Conservation (phyloP, 2,329 filamentous ascomycete genomes). For the Exophiala dermatitidis region DNA sequence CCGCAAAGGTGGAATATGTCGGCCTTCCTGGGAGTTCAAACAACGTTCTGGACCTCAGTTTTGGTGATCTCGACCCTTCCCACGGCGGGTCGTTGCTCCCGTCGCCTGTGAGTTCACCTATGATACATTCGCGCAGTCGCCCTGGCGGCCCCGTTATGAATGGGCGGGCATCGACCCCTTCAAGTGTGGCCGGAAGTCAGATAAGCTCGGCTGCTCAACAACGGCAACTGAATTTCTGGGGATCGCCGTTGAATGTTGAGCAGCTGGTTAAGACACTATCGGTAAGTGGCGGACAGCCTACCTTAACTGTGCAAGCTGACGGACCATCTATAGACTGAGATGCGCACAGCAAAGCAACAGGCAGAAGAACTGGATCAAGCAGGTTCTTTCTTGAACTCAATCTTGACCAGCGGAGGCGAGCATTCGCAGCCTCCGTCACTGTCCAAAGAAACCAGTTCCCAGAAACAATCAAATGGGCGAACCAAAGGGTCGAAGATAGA, state of each 20-base stretch:
- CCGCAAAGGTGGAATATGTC: conserved; percentile 91
- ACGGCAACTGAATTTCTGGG: conserved; percentile 71
- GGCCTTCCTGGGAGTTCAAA: conserved; percentile 69
- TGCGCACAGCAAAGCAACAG: conserved; percentile 82
- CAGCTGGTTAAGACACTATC: conserved; percentile 84
- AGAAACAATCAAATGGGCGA: conserved; percentile 40
- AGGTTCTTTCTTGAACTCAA: conserved; percentile 67
- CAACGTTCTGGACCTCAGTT: conserved; percentile 71
- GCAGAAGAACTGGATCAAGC: conserved; percentile 77
- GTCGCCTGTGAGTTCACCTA: conserved; percentile 57
- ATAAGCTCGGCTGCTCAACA: conserved; percentile 59
- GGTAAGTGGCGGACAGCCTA: conserved; percentile 46
- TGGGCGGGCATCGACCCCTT: conserved; percentile 53
- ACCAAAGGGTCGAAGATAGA: conserved; percentile 56
- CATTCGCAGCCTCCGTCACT: conserved; percentile 41
- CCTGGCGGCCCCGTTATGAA: conserved; percentile 61
- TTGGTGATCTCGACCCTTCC: conserved; percentile 78
- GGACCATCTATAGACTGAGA: conserved; percentile 60
- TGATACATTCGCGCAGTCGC: conserved; percentile 61
- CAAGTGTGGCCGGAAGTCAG: conserved; percentile 50
- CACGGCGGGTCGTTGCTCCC: conserved; percentile 67
- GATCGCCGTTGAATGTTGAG: conserved; percentile 85
- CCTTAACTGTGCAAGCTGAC: conserved; percentile 8
- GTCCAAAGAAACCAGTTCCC: conserved; percentile 40
- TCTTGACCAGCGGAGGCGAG: conserved; percentile 64